Base-by-base conservation (phyloP, 176 grass and related monocot genomes). In the maize (Zea mays) region DNA sequence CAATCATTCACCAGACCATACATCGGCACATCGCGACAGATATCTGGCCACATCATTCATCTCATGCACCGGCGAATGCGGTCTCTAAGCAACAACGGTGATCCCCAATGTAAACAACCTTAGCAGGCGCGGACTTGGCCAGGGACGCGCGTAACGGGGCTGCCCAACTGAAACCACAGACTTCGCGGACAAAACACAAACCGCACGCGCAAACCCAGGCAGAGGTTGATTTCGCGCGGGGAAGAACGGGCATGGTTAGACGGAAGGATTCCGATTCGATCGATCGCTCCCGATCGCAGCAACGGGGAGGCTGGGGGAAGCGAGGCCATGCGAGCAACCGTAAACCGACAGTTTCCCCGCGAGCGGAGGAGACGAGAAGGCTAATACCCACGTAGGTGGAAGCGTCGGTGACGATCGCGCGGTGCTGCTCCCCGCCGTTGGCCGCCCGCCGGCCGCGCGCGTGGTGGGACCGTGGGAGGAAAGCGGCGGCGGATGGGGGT, bases 381-480 rank as follows among this genome's bases (percentile, higher is more conserved):
- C 42, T 76, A 63, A 35, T 71, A 45, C 63, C 8, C 34, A 51
- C 51, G 42, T 11, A 15, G 19, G 71, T 56, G 50, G 49, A 58
- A 33, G n/a, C 27, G 62, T 7, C 11, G 63, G 63, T 41, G 72
- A 83, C 56, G 74, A 78, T 45, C 74, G 74, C 74, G 76, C 46
- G 4, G 14, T 39, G 67, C 42, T 78, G 40, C 59, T 10, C 48
- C 58, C 0, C 63, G 71, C 20, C 44, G 7, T 12, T n/a, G 41
- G 17, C 71, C 48, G 66, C 47, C 56, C 49, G 10, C 40, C 47
- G 59, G 42, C 0, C 42, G 72, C 56, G 41, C 7, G 48, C 21
- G 72, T 13, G 9, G 62, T 70, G 19, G 78, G 65, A 21, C 52
- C 51, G 16, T 55, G 8, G n/a, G 55, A 58, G 55, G n/a, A 19